phyloP scores from a whole-genome alignment of 306 rosid species.

The Dicorynia guianensis region DNA sequence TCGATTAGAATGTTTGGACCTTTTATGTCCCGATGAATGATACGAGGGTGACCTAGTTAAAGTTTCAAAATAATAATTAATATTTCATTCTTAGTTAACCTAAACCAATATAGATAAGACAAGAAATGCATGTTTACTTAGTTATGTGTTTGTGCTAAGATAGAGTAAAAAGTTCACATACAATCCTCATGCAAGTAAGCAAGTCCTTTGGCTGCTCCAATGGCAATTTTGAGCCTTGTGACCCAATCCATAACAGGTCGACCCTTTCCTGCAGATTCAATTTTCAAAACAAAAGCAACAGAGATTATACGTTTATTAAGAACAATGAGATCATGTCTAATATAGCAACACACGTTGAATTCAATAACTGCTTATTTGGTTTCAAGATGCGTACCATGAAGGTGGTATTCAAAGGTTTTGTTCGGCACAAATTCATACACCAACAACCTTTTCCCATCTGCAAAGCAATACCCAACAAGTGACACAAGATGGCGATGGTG shows the following conservation, averaged over 20 bases:
- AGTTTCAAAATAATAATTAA: not conserved
- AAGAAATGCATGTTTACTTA: not conserved
- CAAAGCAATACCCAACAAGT: constrained; percentile 78
- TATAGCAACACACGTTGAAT: not conserved
- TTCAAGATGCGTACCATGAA: constrained; percentile 57
- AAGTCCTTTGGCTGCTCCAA: constrained; percentile 92
- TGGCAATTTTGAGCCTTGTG: constrained; percentile 70
- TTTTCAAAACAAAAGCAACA: not conserved
- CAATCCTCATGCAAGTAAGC: constrained; percentile 97
- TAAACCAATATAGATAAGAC: not conserved
- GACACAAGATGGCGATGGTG: constrained; percentile 96
- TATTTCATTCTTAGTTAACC: not conserved
- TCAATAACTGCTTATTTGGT: too few species aligned
- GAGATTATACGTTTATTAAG: not conserved
- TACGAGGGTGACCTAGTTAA: constrained; percentile 85
- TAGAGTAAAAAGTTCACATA: constrained; percentile 38
- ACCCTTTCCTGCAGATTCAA: constrained; percentile 50
- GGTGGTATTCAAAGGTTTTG: constrained; percentile 78
- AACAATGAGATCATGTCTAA: not conserved
- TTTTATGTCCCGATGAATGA: constrained; percentile 92
- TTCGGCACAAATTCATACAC: constrained; percentile 92
- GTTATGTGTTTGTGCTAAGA: not conserved
- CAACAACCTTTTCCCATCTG: constrained; percentile 53
- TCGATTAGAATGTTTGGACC: constrained; percentile 83
- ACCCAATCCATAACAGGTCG: constrained; percentile 71